Evolutionary conservation across 192 early-diverging fungal species (phyloP).

Genomic region (Podila epigama): DNA sequence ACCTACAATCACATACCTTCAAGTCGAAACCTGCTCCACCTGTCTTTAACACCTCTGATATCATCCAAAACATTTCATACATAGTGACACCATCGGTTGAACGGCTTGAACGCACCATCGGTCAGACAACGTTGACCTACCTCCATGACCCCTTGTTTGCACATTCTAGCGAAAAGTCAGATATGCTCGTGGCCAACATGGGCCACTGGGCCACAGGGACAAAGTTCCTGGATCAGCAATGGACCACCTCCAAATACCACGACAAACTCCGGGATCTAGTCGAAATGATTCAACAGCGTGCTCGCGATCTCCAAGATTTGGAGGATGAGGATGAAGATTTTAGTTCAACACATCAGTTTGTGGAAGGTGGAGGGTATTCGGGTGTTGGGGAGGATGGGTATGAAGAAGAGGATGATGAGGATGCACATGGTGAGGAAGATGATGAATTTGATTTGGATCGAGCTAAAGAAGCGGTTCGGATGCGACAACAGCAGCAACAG

Average conservation of each 20-base stretch:
- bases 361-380: neutral
- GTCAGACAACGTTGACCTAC: constrained; percentile 15
- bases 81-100: neutral
- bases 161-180: neutral
- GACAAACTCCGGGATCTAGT: constrained; percentile 18
- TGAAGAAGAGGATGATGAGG: neutral
- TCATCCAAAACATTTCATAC: neutral
- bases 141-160: constrained; percentile 20
- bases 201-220: constrained; percentile 38
- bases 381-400: neutral
- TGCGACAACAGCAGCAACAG: constrained; percentile 4
- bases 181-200: constrained; percentile 31
- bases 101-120: constrained; percentile 4
- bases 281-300: constrained; percentile 14
- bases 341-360: neutral
- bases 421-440: constrained; percentile 6
- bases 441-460: constrained; percentile 15
- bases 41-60: neutral
- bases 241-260: constrained; percentile 31
- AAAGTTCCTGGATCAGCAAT: constrained; percentile 18
- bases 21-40: too few relatives aligned
- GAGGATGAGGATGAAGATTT: constrained; percentile 14
- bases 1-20: too few relatives aligned
- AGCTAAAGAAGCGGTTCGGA: constrained; percentile 1
- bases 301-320: constrained; percentile 19